Percentiles rank a stretch among this genome's conserved stretches.
phyloP scores from a whole-genome alignment of 1,139 yeast species.

The Kluyveromyces sp. region DNA sequence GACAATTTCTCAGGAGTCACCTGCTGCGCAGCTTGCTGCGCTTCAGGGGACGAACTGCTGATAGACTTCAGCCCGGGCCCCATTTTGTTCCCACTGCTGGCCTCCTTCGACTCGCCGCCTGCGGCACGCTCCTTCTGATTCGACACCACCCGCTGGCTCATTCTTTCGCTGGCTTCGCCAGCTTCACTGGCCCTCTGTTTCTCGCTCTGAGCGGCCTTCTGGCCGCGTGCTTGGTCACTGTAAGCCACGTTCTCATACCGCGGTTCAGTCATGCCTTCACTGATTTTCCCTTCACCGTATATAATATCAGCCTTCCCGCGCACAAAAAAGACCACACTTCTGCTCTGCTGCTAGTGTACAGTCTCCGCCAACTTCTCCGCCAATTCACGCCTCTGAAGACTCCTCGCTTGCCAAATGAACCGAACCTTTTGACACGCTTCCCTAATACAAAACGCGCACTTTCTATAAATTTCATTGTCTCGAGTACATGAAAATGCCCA shows the following conservation, averaged over 20 bases:
- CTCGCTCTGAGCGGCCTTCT: no score
- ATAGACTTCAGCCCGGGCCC: conserved; percentile 24
- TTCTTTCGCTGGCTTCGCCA: background rate
- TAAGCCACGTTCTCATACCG: background rate
- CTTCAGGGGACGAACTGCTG: conserved; percentile 81
- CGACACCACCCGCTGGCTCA: background rate
- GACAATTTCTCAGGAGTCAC: conserved; percentile 80
- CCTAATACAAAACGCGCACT: background rate
- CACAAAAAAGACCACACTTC: background rate
- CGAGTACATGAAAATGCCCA: no score
- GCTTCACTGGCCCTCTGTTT: background rate
- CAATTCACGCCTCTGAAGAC: background rate
- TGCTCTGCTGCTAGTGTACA: background rate
- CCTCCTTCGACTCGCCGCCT: background rate
- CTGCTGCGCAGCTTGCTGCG: conserved; percentile 79
- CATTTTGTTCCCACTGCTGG: conserved; percentile 2
- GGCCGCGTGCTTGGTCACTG: no score
- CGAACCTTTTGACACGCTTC: background rate
- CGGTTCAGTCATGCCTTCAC: background rate
- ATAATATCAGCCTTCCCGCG: background rate
- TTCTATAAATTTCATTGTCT: background rate
- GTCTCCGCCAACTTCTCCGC: background rate
- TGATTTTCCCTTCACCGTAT: no score
- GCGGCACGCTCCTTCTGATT: background rate
- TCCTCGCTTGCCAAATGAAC: background rate